These are phyloP conservation scores for Entelexis paramagnoliae DNA, from an alignment of 1,139 yeast genomes.

Conservation along the genomic window DNA sequence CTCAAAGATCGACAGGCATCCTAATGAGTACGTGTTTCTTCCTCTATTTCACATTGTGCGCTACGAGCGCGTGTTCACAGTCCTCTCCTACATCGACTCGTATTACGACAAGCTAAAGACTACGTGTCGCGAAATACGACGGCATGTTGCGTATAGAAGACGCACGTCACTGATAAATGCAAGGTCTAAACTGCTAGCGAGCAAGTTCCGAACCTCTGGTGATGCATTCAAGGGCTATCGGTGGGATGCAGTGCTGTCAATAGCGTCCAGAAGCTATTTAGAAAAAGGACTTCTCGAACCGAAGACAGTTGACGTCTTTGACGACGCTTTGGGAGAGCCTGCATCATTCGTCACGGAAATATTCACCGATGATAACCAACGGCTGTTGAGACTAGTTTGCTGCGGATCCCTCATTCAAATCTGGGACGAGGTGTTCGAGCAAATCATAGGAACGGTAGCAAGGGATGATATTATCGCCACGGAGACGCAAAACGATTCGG, in stretches of 20 bases:
- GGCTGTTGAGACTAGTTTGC: constrained; percentile 13
- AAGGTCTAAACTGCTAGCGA: constrained; percentile 6
- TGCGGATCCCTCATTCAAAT: constrained; percentile 9
- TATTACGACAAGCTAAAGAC: neutral
- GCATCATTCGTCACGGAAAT: constrained; percentile 21
- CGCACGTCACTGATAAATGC: neutral
- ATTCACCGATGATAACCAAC: neutral
- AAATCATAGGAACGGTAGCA: constrained; percentile 3
- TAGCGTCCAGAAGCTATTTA: constrained; percentile 19
- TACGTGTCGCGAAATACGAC: neutral
- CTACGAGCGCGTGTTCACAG: constrained; percentile 16
- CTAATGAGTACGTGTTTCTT: constrained; percentile 6
- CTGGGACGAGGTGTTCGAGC: constrained; percentile 19
- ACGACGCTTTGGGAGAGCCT: constrained; percentile 3
- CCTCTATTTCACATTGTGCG: constrained; percentile 16
- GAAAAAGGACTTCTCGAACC: constrained; percentile 15
- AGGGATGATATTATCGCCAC: neutral
- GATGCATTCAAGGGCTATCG: constrained; percentile 8
- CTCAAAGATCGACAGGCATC: neutral
- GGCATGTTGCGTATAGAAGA: neutral
- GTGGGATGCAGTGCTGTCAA: constrained; percentile 19
- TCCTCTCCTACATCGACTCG: constrained; percentile 2
- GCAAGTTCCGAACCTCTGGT: constrained; percentile 4
- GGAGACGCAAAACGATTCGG: neutral
- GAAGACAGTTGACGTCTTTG: constrained; percentile 21